Evolutionary conservation across 805 yeast genomes (phyloP), one percentile per base, ranked within the genome.

Genomic region (Candida manassasensis): DNA sequence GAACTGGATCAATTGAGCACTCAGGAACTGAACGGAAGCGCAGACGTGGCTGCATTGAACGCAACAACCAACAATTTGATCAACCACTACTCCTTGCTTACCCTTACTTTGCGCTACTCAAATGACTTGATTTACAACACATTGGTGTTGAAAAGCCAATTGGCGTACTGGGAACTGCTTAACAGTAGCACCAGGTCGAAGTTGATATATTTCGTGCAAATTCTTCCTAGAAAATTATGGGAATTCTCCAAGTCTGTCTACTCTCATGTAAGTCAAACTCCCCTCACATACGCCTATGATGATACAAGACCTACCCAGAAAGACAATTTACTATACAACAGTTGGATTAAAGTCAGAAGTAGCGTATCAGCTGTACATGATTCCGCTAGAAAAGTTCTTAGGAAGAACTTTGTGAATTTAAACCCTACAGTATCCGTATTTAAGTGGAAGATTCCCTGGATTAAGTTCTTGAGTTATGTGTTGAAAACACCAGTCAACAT

Each of bases 91-190:
- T 36, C 49, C 25, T 29, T 44, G 4, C 33, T 61, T 15, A 33
- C 57, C n/a, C 38, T 51, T 2, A 44, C 47, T 35, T 47, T 56
- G 19, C 50, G 56, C 21, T 38, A 61, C 26, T 58, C 71, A 25
- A 61, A 59, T 36, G 38, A 53, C 9, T 41, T 63, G 18, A 59
- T 67, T 22, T 57, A 51, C 39, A 55, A 61, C 36, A 62, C 69
- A 0, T 43, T 67, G 15, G 37, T 48, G 12, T 47, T 57, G 27
- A 61, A 63, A 36, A 48, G 52, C 21, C 58, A 66, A 31, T 40
- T 58, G 40, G 46, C 50, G 4, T 67, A 65, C 41, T 67, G 71
- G 71, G 45, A 50, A 9, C 48, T 45, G 9, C 32, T 67, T 26
- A 44, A 44, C 21, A 37, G 43, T 21, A 59, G 67, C 5, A 29